phyloP scores from a whole-genome alignment of 805 yeast species.

The Brettanomyces anomalus region DNA sequence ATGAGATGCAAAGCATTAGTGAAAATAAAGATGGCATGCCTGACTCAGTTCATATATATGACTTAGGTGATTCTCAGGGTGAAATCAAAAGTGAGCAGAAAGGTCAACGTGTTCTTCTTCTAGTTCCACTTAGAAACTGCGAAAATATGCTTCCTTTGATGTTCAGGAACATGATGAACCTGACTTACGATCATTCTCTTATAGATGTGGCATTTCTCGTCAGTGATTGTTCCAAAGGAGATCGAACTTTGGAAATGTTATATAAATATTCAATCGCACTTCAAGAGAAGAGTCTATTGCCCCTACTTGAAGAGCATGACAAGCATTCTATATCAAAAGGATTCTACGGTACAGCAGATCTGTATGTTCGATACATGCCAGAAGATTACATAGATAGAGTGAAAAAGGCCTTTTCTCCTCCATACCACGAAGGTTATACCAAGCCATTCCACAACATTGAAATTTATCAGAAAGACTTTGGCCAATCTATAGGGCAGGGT shows the following conservation, averaged over 20 bases:
- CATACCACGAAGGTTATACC: constrained; percentile 53
- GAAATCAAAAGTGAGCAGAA: constrained; percentile 36
- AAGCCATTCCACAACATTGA: constrained; percentile 72
- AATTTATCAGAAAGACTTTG: constrained; percentile 74
- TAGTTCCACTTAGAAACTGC: constrained; percentile 76
- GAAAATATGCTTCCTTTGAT: constrained; percentile 70
- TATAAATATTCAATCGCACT: constrained; percentile 56
- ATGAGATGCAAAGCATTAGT: not conserved
- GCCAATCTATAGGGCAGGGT: constrained; percentile 80
- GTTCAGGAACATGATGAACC: constrained; percentile 77
- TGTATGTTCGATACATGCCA: constrained; percentile 66
- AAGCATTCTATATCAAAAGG: constrained; percentile 19
- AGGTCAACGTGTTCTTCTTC: constrained; percentile 57
- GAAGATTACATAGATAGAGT: constrained; percentile 46
- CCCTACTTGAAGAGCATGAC: constrained; percentile 36
- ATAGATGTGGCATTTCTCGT: constrained; percentile 77
- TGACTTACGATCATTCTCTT: constrained; percentile 73
- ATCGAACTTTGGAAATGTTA: constrained; percentile 55
- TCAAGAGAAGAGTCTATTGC: constrained; percentile 60
- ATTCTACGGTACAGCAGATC: constrained; percentile 47
- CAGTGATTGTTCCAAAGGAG: constrained; percentile 65
- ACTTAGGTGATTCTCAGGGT: constrained; percentile 51
- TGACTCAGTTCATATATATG: constrained; percentile 38
- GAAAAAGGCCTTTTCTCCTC: constrained; percentile 50
- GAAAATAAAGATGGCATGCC: constrained; percentile 21